Percentiles rank a stretch among this genome's conserved stretches.
These are phyloP conservation scores for Pseudogymnoascus sp. DNA, from an alignment of 2,329 filamentous ascomycete genomes.

Conservation along the genomic window DNA sequence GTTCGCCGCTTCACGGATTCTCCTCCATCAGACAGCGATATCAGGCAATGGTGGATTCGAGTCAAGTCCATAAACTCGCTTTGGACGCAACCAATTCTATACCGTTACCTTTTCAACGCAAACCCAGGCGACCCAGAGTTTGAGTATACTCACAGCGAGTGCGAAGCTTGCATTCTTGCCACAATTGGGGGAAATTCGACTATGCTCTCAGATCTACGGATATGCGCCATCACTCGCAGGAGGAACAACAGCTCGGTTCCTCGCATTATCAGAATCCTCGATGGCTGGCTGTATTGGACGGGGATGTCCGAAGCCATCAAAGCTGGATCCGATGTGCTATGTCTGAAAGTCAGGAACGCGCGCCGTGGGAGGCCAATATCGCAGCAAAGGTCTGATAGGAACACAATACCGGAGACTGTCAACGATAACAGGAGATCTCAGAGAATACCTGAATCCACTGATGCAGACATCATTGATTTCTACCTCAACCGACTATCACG, in stretches of 20 bases:
- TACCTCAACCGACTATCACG: background rate
- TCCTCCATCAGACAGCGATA: background rate
- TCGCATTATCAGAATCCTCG: background rate
- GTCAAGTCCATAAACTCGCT: slow-evolving; percentile 19
- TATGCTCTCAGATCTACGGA: slow-evolving; percentile 38
- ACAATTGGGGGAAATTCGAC: slow-evolving; percentile 37
- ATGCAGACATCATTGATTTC: background rate
- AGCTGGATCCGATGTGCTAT: background rate
- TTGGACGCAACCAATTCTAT: slow-evolving; percentile 32
- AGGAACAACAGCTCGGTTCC: background rate
- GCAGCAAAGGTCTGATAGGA: background rate
- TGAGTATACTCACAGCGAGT: slow-evolving; percentile 30
- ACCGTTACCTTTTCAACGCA: slow-evolving; percentile 29
- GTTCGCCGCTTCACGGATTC: slow-evolving; percentile 21
- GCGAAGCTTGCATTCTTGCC: slow-evolving; percentile 47
- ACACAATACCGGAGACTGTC: background rate
- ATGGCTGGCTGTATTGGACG: slow-evolving; percentile 3
- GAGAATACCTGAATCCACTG: background rate
- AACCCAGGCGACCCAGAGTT: slow-evolving; percentile 26
- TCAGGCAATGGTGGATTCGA: slow-evolving; percentile 12
- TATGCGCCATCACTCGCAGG: slow-evolving; percentile 27
- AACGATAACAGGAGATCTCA: background rate
- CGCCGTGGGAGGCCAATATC: background rate
- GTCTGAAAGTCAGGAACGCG: background rate
- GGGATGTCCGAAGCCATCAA: background rate